Base-by-base conservation (phyloP, 129 eudicot species). In the Dittrichia graveolens region DNA sequence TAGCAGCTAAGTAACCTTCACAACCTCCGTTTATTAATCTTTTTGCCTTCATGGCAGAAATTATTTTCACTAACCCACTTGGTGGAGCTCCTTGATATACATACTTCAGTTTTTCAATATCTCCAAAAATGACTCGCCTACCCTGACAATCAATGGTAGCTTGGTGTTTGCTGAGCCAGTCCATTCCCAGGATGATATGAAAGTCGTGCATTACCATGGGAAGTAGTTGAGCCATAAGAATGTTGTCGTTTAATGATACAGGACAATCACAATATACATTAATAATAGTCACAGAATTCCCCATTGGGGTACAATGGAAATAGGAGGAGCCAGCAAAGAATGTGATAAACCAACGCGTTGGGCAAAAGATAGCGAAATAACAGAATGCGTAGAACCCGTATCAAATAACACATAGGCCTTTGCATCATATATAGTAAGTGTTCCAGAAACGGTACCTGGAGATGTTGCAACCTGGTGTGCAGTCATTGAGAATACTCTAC, bases 21-120 rank as follows among this genome's bases (percentile, higher is more conserved):
- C 11, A 68, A 12, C 47, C 61, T 0, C 4, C 50, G 1, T 18
- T 4, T 13, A 68, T 47, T 12, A 68, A n/a, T 10, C 13, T 50
- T 13, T 13, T 47, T 6, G 61, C 37, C 31, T 68, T 49, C 34
- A 68, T n/a, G 2, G 35, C 74, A 1, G 14, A 68, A 49, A 68
- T 50, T 0, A 68, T 2, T 3, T 18, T 48, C 5, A 68, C 3
- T 0, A 24, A 7, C 6, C 42, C 58, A 34, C 11, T 68, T 1
- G 74, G 61, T 8, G 42, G 24, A 3, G 47, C 5, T 35, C 74
- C 74, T 3, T 68, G 61, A 13, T 24, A 68, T 9, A 68, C 45
- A 12, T 6, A 35, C 10, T 49, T 56, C 1, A 16, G 74, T 2
- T 40, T 35, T 1, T 5, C 13, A 11, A 38, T 0, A 52, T 68